A percentile compares a stretch with the other conserved stretches of the same genome.
phyloP scores from a whole-genome alignment of 2,329 filamentous ascomycete genomes.

The Alternaria hordeiaustralica region DNA sequence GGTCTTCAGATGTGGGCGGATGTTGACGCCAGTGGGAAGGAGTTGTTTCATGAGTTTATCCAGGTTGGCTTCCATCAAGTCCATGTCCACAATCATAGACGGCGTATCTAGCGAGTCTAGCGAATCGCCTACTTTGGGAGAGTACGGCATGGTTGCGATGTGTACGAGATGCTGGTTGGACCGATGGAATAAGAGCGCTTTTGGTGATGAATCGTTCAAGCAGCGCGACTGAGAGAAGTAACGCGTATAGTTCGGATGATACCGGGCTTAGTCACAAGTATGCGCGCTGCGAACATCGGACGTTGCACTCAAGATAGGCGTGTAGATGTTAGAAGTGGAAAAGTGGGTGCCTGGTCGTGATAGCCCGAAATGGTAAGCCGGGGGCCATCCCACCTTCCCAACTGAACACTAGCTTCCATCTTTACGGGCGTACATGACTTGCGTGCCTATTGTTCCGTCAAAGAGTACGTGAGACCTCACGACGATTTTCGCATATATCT shows the following conservation, averaged over 20 bases:
- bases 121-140: conserved; percentile 52
- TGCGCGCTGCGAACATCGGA: conserved; percentile 3
- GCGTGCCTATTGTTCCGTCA: not conserved
- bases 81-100: conserved; percentile 63
- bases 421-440: not conserved
- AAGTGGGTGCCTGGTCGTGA: conserved; percentile 1
- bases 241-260: not conserved
- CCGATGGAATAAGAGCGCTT: not conserved
- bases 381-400: conserved; percentile 10
- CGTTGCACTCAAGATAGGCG: conserved; percentile 4
- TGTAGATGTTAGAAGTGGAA: not conserved
- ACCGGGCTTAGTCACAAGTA: not conserved
- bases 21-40: conserved; percentile 53
- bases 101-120: conserved; percentile 60
- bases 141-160: conserved; percentile 39
- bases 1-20: conserved; percentile 62
- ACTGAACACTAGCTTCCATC: not conserved
- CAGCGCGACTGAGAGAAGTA: not conserved
- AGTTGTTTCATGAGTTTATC: conserved; percentile 55
- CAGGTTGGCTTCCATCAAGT: conserved; percentile 61
- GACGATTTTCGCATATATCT: not conserved
- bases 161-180: not conserved
- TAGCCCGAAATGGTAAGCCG: conserved; percentile 20
- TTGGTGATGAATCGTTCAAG: not conserved
- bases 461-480: not conserved